Conservation (phyloP, 495 filamentous ascomycete species). For the Parathielavia hyrcaniae region DNA sequence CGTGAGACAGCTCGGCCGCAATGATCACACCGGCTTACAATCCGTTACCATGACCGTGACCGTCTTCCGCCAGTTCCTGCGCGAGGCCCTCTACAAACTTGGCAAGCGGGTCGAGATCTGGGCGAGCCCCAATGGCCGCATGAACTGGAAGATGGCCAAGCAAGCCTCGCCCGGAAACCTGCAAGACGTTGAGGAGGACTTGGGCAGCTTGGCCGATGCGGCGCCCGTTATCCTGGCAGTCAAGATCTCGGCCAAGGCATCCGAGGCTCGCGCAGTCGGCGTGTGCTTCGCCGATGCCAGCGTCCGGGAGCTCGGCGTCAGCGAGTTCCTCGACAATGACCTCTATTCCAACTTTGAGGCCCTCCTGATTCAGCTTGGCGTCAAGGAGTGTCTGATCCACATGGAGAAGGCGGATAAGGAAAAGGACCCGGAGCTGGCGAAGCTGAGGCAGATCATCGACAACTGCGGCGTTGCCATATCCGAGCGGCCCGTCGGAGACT, state of each 20-base stretch:
- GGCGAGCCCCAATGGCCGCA: slow-evolving; percentile 63
- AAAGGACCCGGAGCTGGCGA: slow-evolving; percentile 84
- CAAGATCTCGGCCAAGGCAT: slow-evolving; percentile 80
- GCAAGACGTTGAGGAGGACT: slow-evolving; percentile 94
- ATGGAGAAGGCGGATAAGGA: slow-evolving; percentile 59
- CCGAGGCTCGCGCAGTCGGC: slow-evolving; percentile 78
- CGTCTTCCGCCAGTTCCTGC: slow-evolving; percentile 90
- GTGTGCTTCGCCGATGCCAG: slow-evolving; percentile 98
- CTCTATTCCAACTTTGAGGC: slow-evolving; percentile 98
- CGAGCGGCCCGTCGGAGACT: slow-evolving; percentile 69
- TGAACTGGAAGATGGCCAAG: slow-evolving; percentile 86
- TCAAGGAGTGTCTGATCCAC: slow-evolving; percentile 85
- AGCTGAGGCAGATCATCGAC: slow-evolving; percentile 81
- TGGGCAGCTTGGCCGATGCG: slow-evolving; percentile 78
- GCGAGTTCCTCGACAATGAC: slow-evolving; percentile 97
- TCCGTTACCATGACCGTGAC: slow-evolving; percentile 92
- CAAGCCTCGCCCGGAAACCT: slow-evolving; percentile 92
- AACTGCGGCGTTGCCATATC: slow-evolving; percentile 85
- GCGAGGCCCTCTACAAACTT: slow-evolving; percentile 85
- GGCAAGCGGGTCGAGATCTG: slow-evolving; percentile 91
- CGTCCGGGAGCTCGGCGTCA: slow-evolving; percentile 90
- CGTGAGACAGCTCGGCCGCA: slow-evolving; percentile 77
- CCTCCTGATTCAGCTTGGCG: slow-evolving; percentile 88
- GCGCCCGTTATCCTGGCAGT: slow-evolving; percentile 92
- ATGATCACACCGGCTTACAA: slow-evolving; percentile 71